Evolutionary conservation across 1,139 yeast species (phyloP), one percentile per base, ranked within the genome.

Genomic region (Geotrichum histeridarum): DNA sequence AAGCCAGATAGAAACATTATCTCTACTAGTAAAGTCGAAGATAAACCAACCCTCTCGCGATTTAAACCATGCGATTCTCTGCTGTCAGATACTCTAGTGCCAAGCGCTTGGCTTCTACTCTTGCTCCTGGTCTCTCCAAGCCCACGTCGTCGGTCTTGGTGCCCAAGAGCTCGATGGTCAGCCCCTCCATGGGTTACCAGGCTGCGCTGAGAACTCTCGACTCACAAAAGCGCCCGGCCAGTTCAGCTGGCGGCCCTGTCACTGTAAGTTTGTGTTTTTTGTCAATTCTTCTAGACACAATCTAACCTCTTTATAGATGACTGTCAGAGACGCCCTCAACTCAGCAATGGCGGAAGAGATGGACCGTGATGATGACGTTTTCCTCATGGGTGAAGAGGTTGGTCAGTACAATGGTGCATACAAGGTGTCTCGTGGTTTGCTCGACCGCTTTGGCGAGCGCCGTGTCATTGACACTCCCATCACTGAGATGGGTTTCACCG

Each of bases 331-430:
- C 65, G 99, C 99, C 46, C 78, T 93, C 67, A 94, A 93, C 77
- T 78, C 86, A 60, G 99, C 96, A 44, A 79, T 93, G 73, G 96
- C 96, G 57, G 99, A 93, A 76, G 99, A 94, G 76, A 81, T 93
- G 79, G 98, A 93, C 77, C 82, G 91, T 64, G 98, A 94, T 71
- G 95, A 89, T 63, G 86, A 82, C 65, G 98, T 93, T 48, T 93
- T 89, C 78, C 75, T 93, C 67, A 86, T 93, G 82, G 99, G 99
- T 72, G 99, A 93, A 77, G 99, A 93, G 75, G 99, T 93, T 62
- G 99, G 96, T 52, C 98, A 91, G 73, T 93, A 94, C 77, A 91
- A 93, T 70, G 99, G 99, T 77, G 99, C 99, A 58, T 93, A 93
- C 79, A 93, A 93, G 78, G 87, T 93, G 60, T 86, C 98, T 63